phyloP scores from a whole-genome alignment of 176 grass and related monocot genomes.

The Stipa capillata region DNA sequence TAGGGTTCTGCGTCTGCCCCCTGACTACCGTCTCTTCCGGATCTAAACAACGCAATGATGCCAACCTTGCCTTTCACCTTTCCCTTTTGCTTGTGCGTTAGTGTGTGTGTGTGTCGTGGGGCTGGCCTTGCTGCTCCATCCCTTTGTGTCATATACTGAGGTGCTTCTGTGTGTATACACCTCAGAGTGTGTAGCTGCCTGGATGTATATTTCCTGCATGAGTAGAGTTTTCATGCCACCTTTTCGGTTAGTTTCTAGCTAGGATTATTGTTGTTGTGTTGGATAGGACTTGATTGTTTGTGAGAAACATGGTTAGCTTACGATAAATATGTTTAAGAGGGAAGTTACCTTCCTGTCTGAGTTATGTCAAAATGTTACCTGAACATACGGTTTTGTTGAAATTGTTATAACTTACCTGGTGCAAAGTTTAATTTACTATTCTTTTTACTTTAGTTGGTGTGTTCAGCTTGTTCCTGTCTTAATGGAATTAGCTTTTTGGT shows the following conservation, averaged over 20 bases:
- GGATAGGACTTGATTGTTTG: background rate
- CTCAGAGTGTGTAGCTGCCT: too few relatives aligned
- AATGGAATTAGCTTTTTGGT: background rate
- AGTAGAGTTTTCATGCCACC: constrained; percentile 4
- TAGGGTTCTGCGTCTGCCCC: too few relatives aligned
- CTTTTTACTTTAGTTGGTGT: background rate
- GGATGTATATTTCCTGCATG: background rate
- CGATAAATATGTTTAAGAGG: background rate
- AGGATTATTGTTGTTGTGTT: background rate
- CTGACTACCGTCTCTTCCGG: background rate
- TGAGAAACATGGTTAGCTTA: background rate
- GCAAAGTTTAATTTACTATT: background rate
- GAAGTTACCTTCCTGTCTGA: background rate
- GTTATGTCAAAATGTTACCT: background rate
- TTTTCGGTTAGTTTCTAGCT: background rate
- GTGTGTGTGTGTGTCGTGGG: background rate
- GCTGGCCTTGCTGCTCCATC: background rate
- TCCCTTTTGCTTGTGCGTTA: background rate
- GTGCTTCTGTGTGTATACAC: too few relatives aligned
- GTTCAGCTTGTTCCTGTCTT: background rate
- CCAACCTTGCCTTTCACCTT: constrained; percentile 11
- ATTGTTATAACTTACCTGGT: background rate
- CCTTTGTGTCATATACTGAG: too few relatives aligned
- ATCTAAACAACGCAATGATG: constrained; percentile 18
- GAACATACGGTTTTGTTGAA: too few relatives aligned